Percentiles rank a stretch among this genome's conserved stretches.
phyloP scores from a whole-genome alignment of 352 stramenopile genomes.

The Elongisporangium anandrum region DNA sequence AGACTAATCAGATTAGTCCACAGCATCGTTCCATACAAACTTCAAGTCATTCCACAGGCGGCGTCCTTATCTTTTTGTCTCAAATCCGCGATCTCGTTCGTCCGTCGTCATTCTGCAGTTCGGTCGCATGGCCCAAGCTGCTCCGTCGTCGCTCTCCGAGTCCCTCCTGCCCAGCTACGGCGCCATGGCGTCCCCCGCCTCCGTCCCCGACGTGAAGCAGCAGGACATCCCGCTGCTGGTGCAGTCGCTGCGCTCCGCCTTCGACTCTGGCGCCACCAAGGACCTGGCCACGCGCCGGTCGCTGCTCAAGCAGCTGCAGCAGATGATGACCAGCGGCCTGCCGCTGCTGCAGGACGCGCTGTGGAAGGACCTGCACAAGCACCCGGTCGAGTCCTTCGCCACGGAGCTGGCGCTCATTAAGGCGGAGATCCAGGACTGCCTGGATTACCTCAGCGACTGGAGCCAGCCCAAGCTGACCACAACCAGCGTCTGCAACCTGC shows the following conservation, averaged over 20 bases:
- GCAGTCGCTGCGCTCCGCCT: constrained; percentile 37
- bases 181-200: constrained; percentile 2
- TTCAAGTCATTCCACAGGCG: neutral
- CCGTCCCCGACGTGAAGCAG: constrained; percentile 38
- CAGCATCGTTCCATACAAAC: neutral
- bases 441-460: constrained; percentile 76
- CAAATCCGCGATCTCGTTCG: neutral
- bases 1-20: neutral
- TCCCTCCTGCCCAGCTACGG: constrained; percentile 11
- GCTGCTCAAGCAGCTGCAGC: constrained; percentile 45
- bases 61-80: neutral
- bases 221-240: constrained; percentile 55
- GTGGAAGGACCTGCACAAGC: constrained; percentile 69
- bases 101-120: neutral
- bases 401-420: constrained; percentile 51
- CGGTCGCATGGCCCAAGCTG: neutral
- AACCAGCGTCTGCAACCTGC: constrained; percentile 58
- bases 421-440: constrained; percentile 66
- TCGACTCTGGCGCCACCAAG: constrained; percentile 39
- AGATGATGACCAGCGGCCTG: constrained; percentile 47
- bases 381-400: constrained; percentile 55
- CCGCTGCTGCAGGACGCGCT: constrained; percentile 40
- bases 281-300: constrained; percentile 30
- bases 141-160: neutral
- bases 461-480: constrained; percentile 35